phyloP scores from a whole-genome alignment of 495 filamentous ascomycete genomes.

The Monascus purpureus region DNA sequence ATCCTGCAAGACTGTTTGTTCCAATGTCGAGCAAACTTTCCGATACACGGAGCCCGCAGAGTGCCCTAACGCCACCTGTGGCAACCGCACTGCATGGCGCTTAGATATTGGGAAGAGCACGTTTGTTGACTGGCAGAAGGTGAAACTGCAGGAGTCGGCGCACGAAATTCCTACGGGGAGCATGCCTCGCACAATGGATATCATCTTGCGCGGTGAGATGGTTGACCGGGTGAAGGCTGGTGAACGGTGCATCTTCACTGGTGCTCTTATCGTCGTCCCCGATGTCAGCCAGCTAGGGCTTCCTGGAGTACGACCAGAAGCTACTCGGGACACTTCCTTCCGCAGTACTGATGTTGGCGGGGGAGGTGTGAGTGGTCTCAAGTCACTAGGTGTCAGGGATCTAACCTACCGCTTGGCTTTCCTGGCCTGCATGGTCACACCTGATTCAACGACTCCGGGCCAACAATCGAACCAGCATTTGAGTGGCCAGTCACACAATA shows the following conservation, averaged over 20 bases:
- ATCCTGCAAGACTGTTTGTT: constrained; percentile 61
- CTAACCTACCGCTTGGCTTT: constrained; percentile 96
- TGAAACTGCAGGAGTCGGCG: constrained; percentile 92
- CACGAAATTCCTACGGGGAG: constrained; percentile 96
- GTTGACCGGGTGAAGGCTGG: constrained; percentile 94
- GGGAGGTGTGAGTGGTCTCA: constrained; percentile 73
- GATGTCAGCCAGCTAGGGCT: constrained; percentile 93
- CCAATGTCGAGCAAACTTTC: constrained; percentile 95
- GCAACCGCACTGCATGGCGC: constrained; percentile 80
- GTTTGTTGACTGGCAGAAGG: constrained; percentile 98
- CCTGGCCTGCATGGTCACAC: constrained; percentile 91
- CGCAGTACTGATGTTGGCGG: constrained; percentile 71
- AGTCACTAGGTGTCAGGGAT: constrained; percentile 86
- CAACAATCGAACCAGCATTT: constrained; percentile 50
- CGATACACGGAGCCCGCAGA: constrained; percentile 92
- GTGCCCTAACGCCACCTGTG: constrained; percentile 85
- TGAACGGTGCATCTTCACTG: constrained; percentile 96
- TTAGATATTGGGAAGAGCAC: constrained; percentile 94
- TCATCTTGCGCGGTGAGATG: constrained; percentile 95
- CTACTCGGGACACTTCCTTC: constrained; percentile 69
- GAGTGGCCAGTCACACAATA: constrained; percentile 60
- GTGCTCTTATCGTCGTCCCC: constrained; percentile 88
- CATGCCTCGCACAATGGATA: constrained; percentile 96
- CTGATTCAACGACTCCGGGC: constrained; percentile 69
- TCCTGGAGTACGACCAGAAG: constrained; percentile 71